Percentiles rank a stretch among this genome's conserved stretches.
Evolutionary conservation across 371 early-diverging fungal species (phyloP).

Genomic region (Basidiobolus meristosporus): DNA sequence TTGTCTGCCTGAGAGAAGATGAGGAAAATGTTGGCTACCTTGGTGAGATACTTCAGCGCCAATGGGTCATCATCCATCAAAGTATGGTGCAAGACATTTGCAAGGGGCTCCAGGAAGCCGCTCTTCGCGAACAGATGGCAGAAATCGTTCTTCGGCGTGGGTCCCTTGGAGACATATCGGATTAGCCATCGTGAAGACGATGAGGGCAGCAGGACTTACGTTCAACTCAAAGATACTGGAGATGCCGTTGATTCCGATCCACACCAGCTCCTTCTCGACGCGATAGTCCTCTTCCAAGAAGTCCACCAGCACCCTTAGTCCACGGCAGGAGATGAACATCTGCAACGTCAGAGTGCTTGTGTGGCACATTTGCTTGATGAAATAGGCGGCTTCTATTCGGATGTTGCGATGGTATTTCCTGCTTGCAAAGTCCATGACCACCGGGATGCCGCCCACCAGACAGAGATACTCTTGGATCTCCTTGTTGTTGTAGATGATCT

Average conservation of each 20-base stretch:
- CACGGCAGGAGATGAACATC: constrained; percentile 33
- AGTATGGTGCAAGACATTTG: constrained; percentile 11
- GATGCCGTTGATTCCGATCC: constrained; percentile 26
- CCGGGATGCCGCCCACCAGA: constrained; percentile 27
- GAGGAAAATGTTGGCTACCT: constrained; percentile 19
- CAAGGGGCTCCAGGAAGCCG: constrained; percentile 20
- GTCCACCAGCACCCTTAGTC: constrained; percentile 18
- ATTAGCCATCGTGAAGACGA: not conserved
- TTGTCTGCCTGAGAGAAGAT: constrained; percentile 28
- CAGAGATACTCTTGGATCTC: constrained; percentile 22
- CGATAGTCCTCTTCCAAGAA: constrained; percentile 21
- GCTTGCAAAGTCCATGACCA: constrained; percentile 17
- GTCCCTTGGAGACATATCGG: constrained; percentile 6
- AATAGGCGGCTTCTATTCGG: constrained; percentile 18
- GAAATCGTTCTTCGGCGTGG: constrained; percentile 31
- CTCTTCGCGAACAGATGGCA: constrained; percentile 25
- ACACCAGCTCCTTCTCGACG: constrained; percentile 16
- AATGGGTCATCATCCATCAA: constrained; percentile 11
- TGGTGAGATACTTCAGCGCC: constrained; percentile 9
- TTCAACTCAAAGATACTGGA: constrained; percentile 24
- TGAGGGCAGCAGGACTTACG: constrained; percentile 7
- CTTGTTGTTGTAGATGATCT: constrained; percentile 14
- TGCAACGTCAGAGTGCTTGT: constrained; percentile 18
- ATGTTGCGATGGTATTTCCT: constrained; percentile 10
- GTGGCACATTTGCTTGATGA: constrained; percentile 20